Conservation (phyloP, 768 basidiomycete species). For the Russula brevipes region DNA sequence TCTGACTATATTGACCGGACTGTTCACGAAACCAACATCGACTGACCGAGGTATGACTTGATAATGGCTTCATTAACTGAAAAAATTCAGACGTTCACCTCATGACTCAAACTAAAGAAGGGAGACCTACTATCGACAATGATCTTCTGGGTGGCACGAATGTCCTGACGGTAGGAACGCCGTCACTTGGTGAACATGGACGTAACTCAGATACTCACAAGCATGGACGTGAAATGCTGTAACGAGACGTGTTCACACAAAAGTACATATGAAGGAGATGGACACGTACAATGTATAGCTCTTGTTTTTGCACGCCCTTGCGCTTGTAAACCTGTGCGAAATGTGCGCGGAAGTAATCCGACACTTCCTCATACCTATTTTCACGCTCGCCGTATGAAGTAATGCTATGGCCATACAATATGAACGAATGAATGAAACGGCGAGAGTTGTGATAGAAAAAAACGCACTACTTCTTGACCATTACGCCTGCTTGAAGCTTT, state of each 20-base stretch:
- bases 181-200: background rate
- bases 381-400: conserved; percentile 70
- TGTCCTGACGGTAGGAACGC: conserved; percentile 8
- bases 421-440: background rate
- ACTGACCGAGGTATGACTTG: conserved; percentile 56
- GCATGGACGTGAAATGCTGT: conserved; percentile 69
- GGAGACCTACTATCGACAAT: conserved; percentile 51
- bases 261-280: conserved; percentile 8
- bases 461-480: conserved; percentile 77
- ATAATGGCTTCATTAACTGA: conserved; percentile 64
- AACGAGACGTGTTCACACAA: conserved; percentile 5
- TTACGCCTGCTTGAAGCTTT: conserved; percentile 65
- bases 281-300: conserved; percentile 59
- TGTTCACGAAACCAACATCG: conserved; percentile 23
- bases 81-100: background rate
- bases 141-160: conserved; percentile 34
- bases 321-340: conserved; percentile 70
- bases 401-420: conserved; percentile 44
- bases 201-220: conserved; percentile 35
- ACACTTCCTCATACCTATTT: conserved; percentile 64
- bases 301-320: conserved; percentile 53
- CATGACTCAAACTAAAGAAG: background rate
- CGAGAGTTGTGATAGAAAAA: background rate
- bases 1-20: background rate
- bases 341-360: conserved; percentile 81